These are phyloP conservation scores for Gastrolobium villosum DNA, from an alignment of 306 rosid genomes.

Conservation along the genomic window DNA sequence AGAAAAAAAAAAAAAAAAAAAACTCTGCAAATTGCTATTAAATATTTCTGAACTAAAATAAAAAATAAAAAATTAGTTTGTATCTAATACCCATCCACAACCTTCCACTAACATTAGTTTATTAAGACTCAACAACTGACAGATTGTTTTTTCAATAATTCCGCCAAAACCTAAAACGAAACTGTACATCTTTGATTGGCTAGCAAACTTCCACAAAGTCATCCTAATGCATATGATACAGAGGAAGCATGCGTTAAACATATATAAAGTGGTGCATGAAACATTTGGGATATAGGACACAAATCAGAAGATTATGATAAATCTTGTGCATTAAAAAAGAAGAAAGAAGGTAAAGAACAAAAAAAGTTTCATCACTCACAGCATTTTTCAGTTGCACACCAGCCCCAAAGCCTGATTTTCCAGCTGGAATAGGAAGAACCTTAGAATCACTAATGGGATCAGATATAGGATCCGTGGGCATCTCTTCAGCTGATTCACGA, in stretches of 20 bases:
- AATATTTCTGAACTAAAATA: background rate
- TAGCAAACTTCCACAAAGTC: background rate
- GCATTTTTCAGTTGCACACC: conserved; percentile 95
- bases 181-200: conserved; percentile 11
- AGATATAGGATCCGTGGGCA: conserved; percentile 95
- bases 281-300: background rate
- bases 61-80: background rate
- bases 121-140: background rate
- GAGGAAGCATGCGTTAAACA: conserved; percentile 24
- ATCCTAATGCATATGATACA: conserved; percentile 22
- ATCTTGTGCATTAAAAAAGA: background rate
- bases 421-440: conserved; percentile 93
- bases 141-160: background rate
- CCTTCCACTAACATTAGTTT: background rate
- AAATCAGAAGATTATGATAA: background rate
- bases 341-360: background rate
- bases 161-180: background rate
- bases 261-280: conserved; percentile 1
- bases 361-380: conserved; percentile 58
- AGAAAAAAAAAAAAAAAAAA: background rate
- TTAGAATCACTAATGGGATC: conserved; percentile 90
- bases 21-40: conserved; percentile 5
- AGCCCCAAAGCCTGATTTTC: conserved; percentile 89
- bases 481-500: conserved; percentile 89
- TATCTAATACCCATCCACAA: conserved; percentile 9